Percentiles rank a stretch among this genome's conserved stretches.
phyloP scores from a whole-genome alignment of 2,329 filamentous ascomycete species.

The Sarocladium kiliense region DNA sequence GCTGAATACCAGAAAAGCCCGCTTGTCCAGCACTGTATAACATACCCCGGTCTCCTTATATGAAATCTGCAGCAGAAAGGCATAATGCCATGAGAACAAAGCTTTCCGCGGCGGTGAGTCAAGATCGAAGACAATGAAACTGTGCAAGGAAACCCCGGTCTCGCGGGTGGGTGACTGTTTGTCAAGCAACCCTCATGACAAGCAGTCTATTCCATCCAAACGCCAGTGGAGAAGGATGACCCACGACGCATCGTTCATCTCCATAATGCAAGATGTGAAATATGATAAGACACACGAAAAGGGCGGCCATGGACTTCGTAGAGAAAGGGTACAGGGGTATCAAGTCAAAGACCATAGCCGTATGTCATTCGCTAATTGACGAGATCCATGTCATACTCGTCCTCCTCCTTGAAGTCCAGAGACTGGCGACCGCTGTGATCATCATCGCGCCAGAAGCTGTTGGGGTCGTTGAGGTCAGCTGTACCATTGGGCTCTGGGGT shows the following conservation, averaged over 20 bases:
- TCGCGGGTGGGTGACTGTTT: conserved; percentile 11
- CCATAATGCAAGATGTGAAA: conserved; percentile 2
- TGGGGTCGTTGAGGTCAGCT: conserved; percentile 45
- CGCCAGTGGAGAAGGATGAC: conserved; percentile 7
- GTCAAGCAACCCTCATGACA: conserved; percentile 8
- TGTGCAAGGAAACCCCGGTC: not conserved
- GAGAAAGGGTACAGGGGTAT: conserved; percentile 6
- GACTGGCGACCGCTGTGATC: conserved; percentile 64
- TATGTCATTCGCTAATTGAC: not conserved
- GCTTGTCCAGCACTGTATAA: conserved; percentile 7
- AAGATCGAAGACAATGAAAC: not conserved
- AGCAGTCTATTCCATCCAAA: conserved; percentile 9
- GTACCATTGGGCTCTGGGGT: conserved; percentile 35
- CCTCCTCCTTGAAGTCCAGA: conserved; percentile 86
- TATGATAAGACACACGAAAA: conserved; percentile 4
- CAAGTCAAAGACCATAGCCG: conserved; percentile 20
- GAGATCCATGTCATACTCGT: conserved; percentile 84
- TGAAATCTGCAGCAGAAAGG: not conserved
- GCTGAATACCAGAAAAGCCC: not conserved
- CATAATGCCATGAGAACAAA: not conserved
- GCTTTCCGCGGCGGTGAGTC: not conserved
- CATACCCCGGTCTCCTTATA: not conserved
- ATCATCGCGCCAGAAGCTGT: conserved; percentile 62
- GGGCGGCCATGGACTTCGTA: conserved; percentile 7
- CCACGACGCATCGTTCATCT: not conserved